Base-by-base conservation (phyloP, 148 eudicot species). In the Pharnaceum exiguum region DNA sequence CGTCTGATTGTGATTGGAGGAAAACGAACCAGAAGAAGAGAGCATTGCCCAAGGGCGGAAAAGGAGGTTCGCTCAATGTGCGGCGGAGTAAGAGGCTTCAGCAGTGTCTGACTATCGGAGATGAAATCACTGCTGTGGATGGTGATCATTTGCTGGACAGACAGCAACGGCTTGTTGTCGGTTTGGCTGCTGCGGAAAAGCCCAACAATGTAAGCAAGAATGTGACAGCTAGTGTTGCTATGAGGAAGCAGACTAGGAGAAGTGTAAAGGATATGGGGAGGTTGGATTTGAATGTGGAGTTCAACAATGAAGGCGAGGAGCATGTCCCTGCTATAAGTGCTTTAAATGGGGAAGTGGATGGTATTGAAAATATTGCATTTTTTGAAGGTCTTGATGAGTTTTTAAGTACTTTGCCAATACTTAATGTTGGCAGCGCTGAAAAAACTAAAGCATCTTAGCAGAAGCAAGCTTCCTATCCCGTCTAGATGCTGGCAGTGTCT, bases 231-330 rank as follows among this genome's bases (percentile, higher is more conserved):
- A 24, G 43, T 35, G 54, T 46, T 56, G n/a, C n/a, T n/a, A 48
- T 71, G 36, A 78, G 79, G 71, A 82, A 71, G 76, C 88, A 77
- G 59, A 63, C 78, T 19, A 77, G 71, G 32, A 75, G 67, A 68
- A 70, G 58, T 62, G 53, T 30, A 56, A 74, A 71, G 61, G 78
- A 71, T 49, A 59, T 60, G 70, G 80, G 80, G 35, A 82, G 71
- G 54, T 68, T 82, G 63, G 87, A 82, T 71, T 65, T 82, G 76
- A 78, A 82, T 65, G 83, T 82, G 37, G 87, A 82, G 59, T 71
- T 78, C 29, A 75, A 74, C 59, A 79, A 82, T 65, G 83, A 78
- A 44, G 87, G 71, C 25, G 83, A 82, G 38, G 87, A 78, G 51
- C 77, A 79, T 68, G 76, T 78, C 26, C 67, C 83, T 1, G 26